Evolutionary conservation across 2,329 filamentous ascomycete species (phyloP), one percentile per base, ranked within the genome.

Genomic region (Triangularia setosa): DNA sequence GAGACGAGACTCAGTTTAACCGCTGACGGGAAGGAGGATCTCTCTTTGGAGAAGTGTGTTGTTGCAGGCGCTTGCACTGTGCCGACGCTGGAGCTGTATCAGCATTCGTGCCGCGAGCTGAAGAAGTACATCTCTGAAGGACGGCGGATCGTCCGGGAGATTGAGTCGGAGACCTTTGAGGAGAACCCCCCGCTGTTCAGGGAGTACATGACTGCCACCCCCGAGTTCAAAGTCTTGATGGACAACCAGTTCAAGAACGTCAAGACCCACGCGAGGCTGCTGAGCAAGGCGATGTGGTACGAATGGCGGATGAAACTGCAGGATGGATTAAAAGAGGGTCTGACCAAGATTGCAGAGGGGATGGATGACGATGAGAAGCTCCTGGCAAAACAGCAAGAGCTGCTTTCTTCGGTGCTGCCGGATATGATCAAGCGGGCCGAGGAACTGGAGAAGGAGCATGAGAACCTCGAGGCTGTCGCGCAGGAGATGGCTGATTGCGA

Each of bases 221-320:
- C 92, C 0, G 92, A 96, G 67, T 88, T 96, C 74, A 93, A 91
- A 72, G 79, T 87, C 3, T 83, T 96, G 60, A 96, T 99, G 89
- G 94, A 99, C 78, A 95, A 91, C 69, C 93, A 98, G 74, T 95
- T 99, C 81, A 95, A 96, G 76, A 97, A 98, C 73, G 90, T 97
- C 76, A 98, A 97, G 80, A 93, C 92, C 0, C 91, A 96, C 75
- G 92, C 94, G 16, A 87, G 95, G 25, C 83, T 97, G 14, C 81
- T 93, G 60, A 97, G 94, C 79, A 97, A 97, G 75, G 92, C 92
- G 64, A 93, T 95, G 81, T 99, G 95, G 95, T 99, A 99, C 75
- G 90, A 94, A 73, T 99, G 95, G 95, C 89, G 95, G 48, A 94
- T 91, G 83, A 94, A 95, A 72, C 84, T 98, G 24, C 88, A 93